Evolutionary conservation across 2,329 filamentous ascomycete genomes (phyloP), one percentile per base, ranked within the genome.

Genomic region (Diaporthe eres): DNA sequence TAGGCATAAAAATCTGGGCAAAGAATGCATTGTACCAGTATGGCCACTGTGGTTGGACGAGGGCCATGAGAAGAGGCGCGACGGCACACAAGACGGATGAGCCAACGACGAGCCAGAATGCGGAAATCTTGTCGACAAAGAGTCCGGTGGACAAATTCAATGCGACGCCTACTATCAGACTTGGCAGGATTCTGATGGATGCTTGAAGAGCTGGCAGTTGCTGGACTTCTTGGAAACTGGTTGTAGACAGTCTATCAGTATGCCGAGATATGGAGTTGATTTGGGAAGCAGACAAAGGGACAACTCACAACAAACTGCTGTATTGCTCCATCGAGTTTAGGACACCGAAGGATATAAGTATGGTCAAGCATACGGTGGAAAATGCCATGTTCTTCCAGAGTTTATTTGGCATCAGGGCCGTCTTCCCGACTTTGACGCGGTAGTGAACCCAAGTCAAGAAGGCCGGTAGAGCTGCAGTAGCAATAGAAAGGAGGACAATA

Each of bases 391-490:
- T 92, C n/a, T 83, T 85, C 91, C 91, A 93, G 0, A 93, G 82
- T 0, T 86, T 87, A 80, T 93, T 92, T 0, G 91, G 91, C 31
- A 93, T 92, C 10, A 93, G 80, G 0, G 90, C 90, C 17, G 90
- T 87, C 3, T 84, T 84, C 13, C 84, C 83, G 0, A 81, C 79
- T 15, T 82, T 83, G 65, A 88, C 87, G 67, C 88, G 89, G 4
- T 84, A 83, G 15, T 85, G 84, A 65, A 91, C 86, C 91, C 91
- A 93, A 13, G 83, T 79, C 58, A 88, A 82, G 79, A 93, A 93
- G 0, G 82, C 79, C 0, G 87, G 87, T 3, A 91, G 60, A 10
- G 60, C 60, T 80, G 2, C 86, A 78, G 3, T 84, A 77, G 2
- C 86, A 76, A 5, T 86, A 85, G 4, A 89, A 0, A 92, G 81